Evolutionary conservation across 2,329 filamentous ascomycete genomes (phyloP).

Genomic region (Emergomyces orientalis): DNA sequence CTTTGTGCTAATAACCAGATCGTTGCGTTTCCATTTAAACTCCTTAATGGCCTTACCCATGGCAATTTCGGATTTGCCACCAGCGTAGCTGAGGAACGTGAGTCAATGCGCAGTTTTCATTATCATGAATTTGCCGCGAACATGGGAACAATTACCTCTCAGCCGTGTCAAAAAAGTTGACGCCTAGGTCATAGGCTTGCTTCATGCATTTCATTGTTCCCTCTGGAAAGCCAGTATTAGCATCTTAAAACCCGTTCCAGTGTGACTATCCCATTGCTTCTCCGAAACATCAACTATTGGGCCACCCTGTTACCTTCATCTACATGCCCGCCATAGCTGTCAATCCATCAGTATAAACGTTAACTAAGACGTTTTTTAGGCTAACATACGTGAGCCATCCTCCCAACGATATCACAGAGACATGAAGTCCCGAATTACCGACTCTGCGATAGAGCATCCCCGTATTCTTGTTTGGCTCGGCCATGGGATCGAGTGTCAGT

Average conservation of each 20-base stretch:
- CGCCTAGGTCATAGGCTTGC: slow-evolving; percentile 48
- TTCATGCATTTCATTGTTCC: slow-evolving; percentile 33
- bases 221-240: slow-evolving; percentile 14
- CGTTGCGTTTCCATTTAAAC: slow-evolving; percentile 49
- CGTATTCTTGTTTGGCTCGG: slow-evolving; percentile 22
- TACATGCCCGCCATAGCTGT: slow-evolving; percentile 57
- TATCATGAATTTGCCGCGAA: neutral
- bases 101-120: slow-evolving; percentile 6
- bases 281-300: neutral
- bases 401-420: slow-evolving; percentile 61
- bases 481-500: neutral
- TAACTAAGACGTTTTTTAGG: neutral
- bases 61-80: slow-evolving; percentile 44
- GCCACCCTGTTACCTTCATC: slow-evolving; percentile 44
- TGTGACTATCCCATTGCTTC: neutral
- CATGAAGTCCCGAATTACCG: slow-evolving; percentile 61
- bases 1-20: slow-evolving; percentile 34
- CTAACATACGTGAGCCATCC: slow-evolving; percentile 29
- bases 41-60: slow-evolving; percentile 50
- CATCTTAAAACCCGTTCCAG: neutral
- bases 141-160: slow-evolving; percentile 30
- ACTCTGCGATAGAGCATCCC: slow-evolving; percentile 63
- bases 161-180: slow-evolving; percentile 52
- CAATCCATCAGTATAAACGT: slow-evolving; percentile 45
- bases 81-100: slow-evolving; percentile 34